Evolutionary conservation across 352 stramenopile species (phyloP).

Genomic region (Phytopythium cucurbitacearum): DNA sequence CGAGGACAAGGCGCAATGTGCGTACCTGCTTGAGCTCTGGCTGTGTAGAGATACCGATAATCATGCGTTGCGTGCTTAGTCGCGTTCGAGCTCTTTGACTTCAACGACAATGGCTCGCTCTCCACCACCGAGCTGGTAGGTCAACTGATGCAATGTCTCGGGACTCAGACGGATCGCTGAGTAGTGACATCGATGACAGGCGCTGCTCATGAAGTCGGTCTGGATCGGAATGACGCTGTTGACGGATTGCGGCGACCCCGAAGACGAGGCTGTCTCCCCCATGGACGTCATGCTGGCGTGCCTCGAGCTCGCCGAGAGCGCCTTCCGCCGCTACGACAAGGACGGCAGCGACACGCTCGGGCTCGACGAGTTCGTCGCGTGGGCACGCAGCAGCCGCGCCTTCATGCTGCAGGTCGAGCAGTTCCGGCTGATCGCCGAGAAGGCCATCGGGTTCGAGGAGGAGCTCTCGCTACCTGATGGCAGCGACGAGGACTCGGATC

Average conservation of each 20-base stretch:
- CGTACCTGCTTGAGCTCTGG: conserved; percentile 5
- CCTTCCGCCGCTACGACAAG: conserved; percentile 53
- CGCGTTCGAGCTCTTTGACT: conserved; percentile 75
- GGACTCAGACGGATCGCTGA: too few relatives aligned
- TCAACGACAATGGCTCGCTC: conserved; percentile 72
- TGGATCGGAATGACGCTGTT: conserved; percentile 65
- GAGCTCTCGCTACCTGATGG: conserved; percentile 54
- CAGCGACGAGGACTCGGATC: conserved; percentile 73
- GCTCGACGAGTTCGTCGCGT: conserved; percentile 80
- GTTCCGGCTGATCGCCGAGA: conserved; percentile 70
- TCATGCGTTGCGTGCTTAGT: conserved; percentile 18
- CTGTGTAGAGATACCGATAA: not conserved
- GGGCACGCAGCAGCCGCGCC: conserved; percentile 75
- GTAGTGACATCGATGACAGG: conserved; percentile 12
- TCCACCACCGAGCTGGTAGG: conserved; percentile 65
- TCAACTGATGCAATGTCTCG: not conserved
- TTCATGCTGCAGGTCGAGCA: conserved; percentile 86
- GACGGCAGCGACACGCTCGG: conserved; percentile 35
- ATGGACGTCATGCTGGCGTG: conserved; percentile 40
- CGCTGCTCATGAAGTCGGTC: conserved; percentile 79
- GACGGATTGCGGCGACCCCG: conserved; percentile 25
- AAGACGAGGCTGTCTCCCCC: conserved; percentile 5
- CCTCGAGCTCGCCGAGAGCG: conserved; percentile 43
- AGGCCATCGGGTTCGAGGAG: conserved; percentile 58
- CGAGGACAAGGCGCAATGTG: conserved; percentile 79